Conservation (phyloP, 768 basidiomycete species). For the Cyathus striatus region DNA sequence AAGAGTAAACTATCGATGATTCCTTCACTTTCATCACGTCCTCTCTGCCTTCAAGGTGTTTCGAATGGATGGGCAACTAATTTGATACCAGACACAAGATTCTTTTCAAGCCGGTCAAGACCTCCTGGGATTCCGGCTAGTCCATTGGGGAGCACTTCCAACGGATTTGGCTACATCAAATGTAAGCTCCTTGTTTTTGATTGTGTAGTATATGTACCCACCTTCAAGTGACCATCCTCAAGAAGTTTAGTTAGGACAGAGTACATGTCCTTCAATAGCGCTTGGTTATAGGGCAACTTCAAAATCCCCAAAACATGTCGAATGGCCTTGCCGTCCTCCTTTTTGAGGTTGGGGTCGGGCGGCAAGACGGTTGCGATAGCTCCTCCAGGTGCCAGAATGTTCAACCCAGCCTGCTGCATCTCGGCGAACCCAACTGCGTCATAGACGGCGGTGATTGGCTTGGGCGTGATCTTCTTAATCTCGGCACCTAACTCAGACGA, state of each 20-base stretch:
- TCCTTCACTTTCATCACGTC: no score
- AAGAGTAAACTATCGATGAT: no score
- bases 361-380: conserved; percentile 24
- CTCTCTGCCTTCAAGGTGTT: background rate
- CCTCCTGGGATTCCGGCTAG: conserved; percentile 37
- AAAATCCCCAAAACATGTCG: conserved; percentile 13
- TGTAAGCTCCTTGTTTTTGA: background rate
- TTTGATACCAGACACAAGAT: conserved; percentile 39
- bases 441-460: background rate
- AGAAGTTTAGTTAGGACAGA: conserved; percentile 19
- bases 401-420: conserved; percentile 8
- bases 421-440: conserved; percentile 3
- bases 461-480: conserved; percentile 1
- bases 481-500: conserved; percentile 2
- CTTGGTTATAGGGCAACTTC: conserved; percentile 13
- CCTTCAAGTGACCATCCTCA: conserved; percentile 27
- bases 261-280: conserved; percentile 15
- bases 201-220: conserved; percentile 6
- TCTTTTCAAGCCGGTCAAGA: conserved; percentile 32
- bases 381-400: conserved; percentile 25
- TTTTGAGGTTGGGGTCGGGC: conserved; percentile 1
- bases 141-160: conserved; percentile 37
- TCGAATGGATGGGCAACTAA: conserved; percentile 33
- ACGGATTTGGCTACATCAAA: conserved; percentile 31
- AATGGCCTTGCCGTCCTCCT: conserved; percentile 7